phyloP scores from a whole-genome alignment of 108 stramenopile species.

The Fistulifera pelliculosa region DNA sequence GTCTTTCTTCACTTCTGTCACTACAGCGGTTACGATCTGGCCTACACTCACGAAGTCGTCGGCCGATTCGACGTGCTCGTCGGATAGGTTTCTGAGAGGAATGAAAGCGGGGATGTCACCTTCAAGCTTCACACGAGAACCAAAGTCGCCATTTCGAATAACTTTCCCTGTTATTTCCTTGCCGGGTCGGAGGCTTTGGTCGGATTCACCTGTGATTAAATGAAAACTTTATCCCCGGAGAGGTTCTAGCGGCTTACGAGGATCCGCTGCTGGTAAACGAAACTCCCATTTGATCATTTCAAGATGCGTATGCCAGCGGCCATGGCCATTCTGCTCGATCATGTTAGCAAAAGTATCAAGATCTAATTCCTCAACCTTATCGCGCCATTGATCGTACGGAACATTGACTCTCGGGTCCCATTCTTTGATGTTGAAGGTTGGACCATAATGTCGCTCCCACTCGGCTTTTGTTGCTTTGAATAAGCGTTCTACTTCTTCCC shows the following conservation, averaged over 20 bases:
- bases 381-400: slow-evolving; percentile 65
- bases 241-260: slow-evolving; percentile 80
- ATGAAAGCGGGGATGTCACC: slow-evolving; percentile 81
- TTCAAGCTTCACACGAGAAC: slow-evolving; percentile 82
- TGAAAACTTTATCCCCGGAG: slow-evolving; percentile 58
- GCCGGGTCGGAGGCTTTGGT: slow-evolving; percentile 74
- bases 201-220: slow-evolving; percentile 81
- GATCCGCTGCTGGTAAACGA: slow-evolving; percentile 76
- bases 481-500: slow-evolving; percentile 58
- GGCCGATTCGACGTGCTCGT: slow-evolving; percentile 79
- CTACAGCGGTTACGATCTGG: slow-evolving; percentile 65
- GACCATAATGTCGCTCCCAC: slow-evolving; percentile 70
- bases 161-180: slow-evolving; percentile 84
- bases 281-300: slow-evolving; percentile 91
- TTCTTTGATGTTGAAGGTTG: slow-evolving; percentile 55
- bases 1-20: slow-evolving; percentile 88
- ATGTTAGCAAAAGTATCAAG: slow-evolving; percentile 76
- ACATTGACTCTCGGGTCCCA: slow-evolving; percentile 76
- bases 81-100: slow-evolving; percentile 69
- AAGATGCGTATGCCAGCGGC: slow-evolving; percentile 75
- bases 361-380: slow-evolving; percentile 84
- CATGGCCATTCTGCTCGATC: slow-evolving; percentile 56
- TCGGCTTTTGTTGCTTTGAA: slow-evolving; percentile 68
- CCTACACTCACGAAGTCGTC: slow-evolving; percentile 77
- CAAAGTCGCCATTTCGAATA: slow-evolving; percentile 71